A percentile compares a stretch with the other conserved stretches of the same genome.
Conservation (phyloP, 306 rosid species). For the barrel medic (Medicago truncatula) region DNA sequence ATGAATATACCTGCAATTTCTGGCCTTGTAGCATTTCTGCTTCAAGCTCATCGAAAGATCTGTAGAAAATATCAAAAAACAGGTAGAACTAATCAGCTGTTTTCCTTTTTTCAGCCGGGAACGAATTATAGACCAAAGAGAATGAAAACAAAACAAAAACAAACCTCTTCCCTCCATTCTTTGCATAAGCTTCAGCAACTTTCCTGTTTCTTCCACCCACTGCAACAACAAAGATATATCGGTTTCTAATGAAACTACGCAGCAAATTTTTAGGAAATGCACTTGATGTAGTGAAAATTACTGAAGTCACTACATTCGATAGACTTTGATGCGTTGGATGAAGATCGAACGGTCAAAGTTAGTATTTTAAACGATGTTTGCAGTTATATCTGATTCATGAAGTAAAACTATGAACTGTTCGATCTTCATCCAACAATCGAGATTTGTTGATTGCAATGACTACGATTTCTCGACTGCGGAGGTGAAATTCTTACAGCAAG, state of each 20-base stretch:
- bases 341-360: background rate
- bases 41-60: conserved; percentile 94
- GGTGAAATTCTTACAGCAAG: conserved; percentile 74
- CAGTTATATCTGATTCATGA: background rate
- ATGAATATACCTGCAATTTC: conserved; percentile 78
- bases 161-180: conserved; percentile 79
- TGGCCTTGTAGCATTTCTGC: conserved; percentile 96
- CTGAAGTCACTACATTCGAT: background rate
- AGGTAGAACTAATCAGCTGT: background rate
- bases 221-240: conserved; percentile 43
- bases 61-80: conserved; percentile 42
- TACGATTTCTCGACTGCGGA: background rate
- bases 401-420: background rate
- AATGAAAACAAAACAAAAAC: conserved; percentile 25
- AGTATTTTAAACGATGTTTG: background rate
- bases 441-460: background rate
- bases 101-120: conserved; percentile 13
- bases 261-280: background rate
- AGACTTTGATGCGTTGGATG: background rate
- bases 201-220: conserved; percentile 99
- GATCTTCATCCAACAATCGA: background rate
- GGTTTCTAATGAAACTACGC: conserved; percentile 36
- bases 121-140: conserved; percentile 33
- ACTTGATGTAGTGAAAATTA: background rate
- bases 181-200: conserved; percentile 96